Evolutionary conservation across 805 yeast genomes (phyloP).

Genomic region (Tetrapisispora nanseiensis): DNA sequence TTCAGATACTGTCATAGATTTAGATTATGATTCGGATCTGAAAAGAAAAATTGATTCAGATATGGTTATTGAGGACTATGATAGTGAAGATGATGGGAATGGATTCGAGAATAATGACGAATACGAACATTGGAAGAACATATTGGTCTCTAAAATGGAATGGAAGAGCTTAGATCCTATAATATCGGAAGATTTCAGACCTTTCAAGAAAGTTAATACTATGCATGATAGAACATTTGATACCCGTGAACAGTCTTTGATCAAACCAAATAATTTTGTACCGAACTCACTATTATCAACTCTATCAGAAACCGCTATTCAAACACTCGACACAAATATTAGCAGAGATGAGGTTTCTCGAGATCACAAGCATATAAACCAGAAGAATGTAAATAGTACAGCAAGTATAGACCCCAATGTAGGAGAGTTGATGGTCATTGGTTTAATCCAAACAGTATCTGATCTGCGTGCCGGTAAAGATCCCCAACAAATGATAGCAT

Average conservation of each 20-base stretch:
- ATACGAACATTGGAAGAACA: conserved; percentile 9
- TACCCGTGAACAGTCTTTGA: conserved; percentile 5
- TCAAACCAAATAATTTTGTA: conserved; percentile 14
- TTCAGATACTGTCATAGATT: background rate
- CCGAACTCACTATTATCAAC: conserved; percentile 14
- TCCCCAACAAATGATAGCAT: conserved; percentile 15
- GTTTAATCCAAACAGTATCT: conserved; percentile 17
- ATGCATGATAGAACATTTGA: conserved; percentile 12
- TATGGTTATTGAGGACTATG: conserved; percentile 3
- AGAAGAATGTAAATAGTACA: background rate
- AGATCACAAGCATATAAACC: background rate
- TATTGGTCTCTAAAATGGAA: conserved; percentile 9
- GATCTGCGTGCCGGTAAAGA: conserved; percentile 17
- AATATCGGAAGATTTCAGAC: conserved; percentile 11
- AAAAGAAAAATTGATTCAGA: background rate
- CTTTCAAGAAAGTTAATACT: conserved; percentile 13
- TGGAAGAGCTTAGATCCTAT: conserved; percentile 15
- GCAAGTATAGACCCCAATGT: conserved; percentile 17
- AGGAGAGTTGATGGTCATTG: conserved; percentile 10
- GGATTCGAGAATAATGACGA: conserved; percentile 6
- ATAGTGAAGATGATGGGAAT: conserved; percentile 3
- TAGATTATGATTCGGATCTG: background rate
- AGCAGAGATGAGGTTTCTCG: background rate
- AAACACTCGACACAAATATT: background rate
- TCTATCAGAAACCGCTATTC: conserved; percentile 2